A percentile compares a stretch with the other conserved stretches of the same genome.
These are phyloP conservation scores for Ascochyta rabiei DNA, from an alignment of 2,329 filamentous ascomycete species.

Conservation along the genomic window DNA sequence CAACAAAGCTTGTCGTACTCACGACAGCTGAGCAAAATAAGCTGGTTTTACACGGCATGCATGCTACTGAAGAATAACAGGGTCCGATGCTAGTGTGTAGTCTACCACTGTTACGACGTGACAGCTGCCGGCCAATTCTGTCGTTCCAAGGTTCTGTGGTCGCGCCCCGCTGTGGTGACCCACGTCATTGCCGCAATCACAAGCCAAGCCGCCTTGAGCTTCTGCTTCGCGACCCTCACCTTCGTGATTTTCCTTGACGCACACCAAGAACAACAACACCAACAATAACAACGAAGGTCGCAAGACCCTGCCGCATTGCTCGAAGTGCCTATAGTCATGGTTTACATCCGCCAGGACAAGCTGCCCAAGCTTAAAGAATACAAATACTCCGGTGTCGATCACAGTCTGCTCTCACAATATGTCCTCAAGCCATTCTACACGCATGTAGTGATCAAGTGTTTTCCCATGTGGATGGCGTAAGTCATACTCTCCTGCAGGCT, in stretches of 20 bases:
- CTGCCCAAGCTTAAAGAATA: slow-evolving; percentile 89
- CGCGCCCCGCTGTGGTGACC: slow-evolving; percentile 15
- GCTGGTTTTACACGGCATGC: too few relatives aligned
- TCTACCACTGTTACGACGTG: background rate
- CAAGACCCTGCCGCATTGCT: slow-evolving; percentile 4
- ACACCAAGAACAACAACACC: slow-evolving; percentile 20
- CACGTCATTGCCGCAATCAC: slow-evolving; percentile 42
- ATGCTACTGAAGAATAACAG: too few relatives aligned
- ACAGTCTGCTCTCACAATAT: slow-evolving; percentile 87
- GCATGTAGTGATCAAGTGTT: slow-evolving; percentile 89
- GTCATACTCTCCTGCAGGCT: slow-evolving; percentile 37
- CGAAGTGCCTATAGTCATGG: slow-evolving; percentile 63
- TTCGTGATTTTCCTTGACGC: slow-evolving; percentile 11
- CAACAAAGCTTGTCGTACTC: too few relatives aligned
- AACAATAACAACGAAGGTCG: slow-evolving; percentile 17
- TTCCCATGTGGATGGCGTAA: slow-evolving; percentile 92
- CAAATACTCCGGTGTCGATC: slow-evolving; percentile 93
- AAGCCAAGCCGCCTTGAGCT: slow-evolving; percentile 31
- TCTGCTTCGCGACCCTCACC: slow-evolving; percentile 14
- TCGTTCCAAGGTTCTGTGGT: slow-evolving; percentile 11
- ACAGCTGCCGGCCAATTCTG: background rate
- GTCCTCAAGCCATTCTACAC: slow-evolving; percentile 98
- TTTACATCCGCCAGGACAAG: slow-evolving; percentile 92
- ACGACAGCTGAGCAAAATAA: too few relatives aligned
- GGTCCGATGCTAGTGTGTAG: background rate